phyloP scores from a whole-genome alignment of 768 basidiomycete species.

The Leucosporidium scottii region DNA sequence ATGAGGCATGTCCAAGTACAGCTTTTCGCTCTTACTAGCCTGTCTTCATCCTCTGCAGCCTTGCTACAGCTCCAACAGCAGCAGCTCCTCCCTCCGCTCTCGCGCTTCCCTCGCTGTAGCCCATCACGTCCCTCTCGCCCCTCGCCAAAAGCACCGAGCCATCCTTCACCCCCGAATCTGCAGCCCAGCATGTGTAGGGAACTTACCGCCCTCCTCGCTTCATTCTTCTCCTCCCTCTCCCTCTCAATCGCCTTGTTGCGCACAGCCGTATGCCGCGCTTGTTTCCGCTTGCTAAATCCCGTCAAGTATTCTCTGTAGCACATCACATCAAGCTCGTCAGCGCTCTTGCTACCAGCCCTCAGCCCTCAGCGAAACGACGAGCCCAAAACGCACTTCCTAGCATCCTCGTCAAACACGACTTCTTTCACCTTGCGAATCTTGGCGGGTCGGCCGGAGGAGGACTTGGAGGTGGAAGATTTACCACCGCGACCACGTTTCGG shows the following conservation, averaged over 20 bases:
- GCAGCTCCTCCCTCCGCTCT: too few species aligned
- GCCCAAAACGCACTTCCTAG: conserved; percentile 19
- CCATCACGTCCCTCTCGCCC: too few species aligned
- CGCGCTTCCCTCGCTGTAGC: too few species aligned
- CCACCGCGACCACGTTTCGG: too few species aligned
- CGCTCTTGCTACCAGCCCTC: background rate
- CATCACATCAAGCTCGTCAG: too few species aligned
- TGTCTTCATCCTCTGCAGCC: background rate
- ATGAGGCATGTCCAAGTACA: too few species aligned
- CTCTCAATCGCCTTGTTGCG: conserved; percentile 25
- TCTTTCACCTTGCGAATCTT: conserved; percentile 30
- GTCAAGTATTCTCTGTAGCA: conserved; percentile 26
- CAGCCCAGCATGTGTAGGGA: too few species aligned
- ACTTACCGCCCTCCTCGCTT: conserved; percentile 15
- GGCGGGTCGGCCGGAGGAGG: conserved; percentile 5
- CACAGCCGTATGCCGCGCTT: conserved; percentile 24
- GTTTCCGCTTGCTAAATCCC: conserved; percentile 30
- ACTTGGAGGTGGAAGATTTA: too few species aligned
- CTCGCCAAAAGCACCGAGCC: too few species aligned
- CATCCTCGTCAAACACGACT: conserved; percentile 30
- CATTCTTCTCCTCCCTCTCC: conserved; percentile 21
- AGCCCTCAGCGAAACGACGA: background rate
- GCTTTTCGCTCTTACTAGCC: too few species aligned
- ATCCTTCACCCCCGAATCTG: too few species aligned
- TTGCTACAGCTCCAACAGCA: too few species aligned